Conservation (phyloP, 106 monocot species). For the Dioscorea zingiberensis region DNA sequence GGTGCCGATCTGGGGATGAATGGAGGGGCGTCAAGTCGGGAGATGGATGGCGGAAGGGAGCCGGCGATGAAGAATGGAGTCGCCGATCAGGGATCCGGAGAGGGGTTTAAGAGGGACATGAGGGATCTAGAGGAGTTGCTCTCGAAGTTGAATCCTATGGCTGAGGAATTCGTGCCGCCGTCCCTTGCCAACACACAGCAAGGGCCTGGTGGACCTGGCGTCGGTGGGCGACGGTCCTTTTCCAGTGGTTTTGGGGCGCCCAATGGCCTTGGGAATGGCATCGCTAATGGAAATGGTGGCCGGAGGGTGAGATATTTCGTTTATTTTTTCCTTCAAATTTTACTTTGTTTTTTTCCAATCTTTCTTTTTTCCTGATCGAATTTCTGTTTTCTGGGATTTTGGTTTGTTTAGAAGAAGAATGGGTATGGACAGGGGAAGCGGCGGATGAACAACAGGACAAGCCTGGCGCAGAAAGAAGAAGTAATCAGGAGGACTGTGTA, state of each 20-base stretch:
- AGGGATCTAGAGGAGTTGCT: slow-evolving; percentile 64
- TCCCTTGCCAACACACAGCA: slow-evolving; percentile 6
- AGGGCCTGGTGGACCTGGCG: not conserved
- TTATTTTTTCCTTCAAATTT: not conserved
- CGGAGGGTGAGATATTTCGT: slow-evolving; percentile 1
- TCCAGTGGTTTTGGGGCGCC: not conserved
- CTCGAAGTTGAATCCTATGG: slow-evolving; percentile 82
- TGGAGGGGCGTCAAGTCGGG: not conserved
- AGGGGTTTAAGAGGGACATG: slow-evolving; percentile 43
- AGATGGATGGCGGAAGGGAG: too few relatives aligned
- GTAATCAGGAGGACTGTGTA: slow-evolving; percentile 17
- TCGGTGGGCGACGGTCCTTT: not conserved
- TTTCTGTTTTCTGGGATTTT: not conserved
- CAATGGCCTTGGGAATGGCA: not conserved
- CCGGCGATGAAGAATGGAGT: not conserved
- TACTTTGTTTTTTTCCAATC: not conserved
- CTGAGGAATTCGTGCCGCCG: slow-evolving; percentile 63
- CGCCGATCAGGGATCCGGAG: slow-evolving; percentile 7
- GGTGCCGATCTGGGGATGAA: slow-evolving; percentile 20
- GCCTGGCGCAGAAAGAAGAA: slow-evolving; percentile 13
- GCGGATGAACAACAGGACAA: slow-evolving; percentile 18
- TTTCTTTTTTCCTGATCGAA: not conserved
- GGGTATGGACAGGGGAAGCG: slow-evolving; percentile 7
- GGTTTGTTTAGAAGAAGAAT: slow-evolving; percentile 7
- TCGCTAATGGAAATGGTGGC: not conserved